Base-by-base conservation (phyloP, 176 grass and related monocot genomes). In the Hyparrhenia diplandra region DNA sequence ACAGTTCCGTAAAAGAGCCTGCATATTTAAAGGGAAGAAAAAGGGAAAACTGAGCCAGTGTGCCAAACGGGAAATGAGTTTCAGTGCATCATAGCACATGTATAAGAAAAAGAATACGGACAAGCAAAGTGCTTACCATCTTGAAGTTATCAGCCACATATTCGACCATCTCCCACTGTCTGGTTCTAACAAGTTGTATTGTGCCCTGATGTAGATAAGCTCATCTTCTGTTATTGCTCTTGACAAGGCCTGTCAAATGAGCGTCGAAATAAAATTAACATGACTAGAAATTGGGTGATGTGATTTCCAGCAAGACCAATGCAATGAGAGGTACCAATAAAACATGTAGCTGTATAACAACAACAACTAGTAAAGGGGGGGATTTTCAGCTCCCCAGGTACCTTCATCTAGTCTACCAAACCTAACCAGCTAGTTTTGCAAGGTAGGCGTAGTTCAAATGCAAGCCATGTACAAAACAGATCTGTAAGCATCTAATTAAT, bases 201-300 rank as follows among this genome's bases (percentile, higher is more conserved):
- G 97, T 32, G 83, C 83, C 88, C 87, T 95, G 59, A 90, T 90
- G 45, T 96, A 96, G 72, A 99, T 87, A 75, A 99, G 86, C 69
- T 91, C 93, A 25, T 99, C 92, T 81, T 99, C 91, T 87, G 93
- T 93, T 88, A 99, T 80, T 77, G 91, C 93, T 75, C 83, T 93
- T 52, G 97, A 96, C 71, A 99, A 85, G 63, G 97, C 93, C 97
- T 99, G 87, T 40, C 25, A 85, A 79, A 73, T 71, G 14, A 74
- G 70, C 43, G 7, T 58, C 34, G 30, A 51, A 69, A 25, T 76
- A 68, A 69, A 47, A 68, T 63, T 66, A 75, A 52, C 11, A 73
- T 8, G 34, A 13, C 39, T 63, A 43, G 16, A 45, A 63, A 84
- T 27, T 57, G 20, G 10, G 13, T n/a, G 76, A 46, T 16, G 27